Evolutionary conservation across 1,139 yeast genomes (phyloP), one percentile per base, ranked within the genome.

Genomic region (Kurtzmaniella quercitrusa): DNA sequence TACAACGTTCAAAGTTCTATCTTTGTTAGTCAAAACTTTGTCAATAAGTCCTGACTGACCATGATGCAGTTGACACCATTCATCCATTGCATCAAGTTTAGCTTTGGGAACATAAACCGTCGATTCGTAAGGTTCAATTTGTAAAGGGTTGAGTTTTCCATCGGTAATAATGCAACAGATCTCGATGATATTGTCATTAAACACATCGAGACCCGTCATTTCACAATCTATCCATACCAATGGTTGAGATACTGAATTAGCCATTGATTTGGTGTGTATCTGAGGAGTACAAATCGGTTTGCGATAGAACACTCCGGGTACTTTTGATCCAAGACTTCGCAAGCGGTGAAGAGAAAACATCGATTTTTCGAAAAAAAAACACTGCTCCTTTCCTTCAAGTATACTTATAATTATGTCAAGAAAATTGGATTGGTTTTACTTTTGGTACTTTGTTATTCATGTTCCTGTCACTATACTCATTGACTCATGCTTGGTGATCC

Each of bases 121-220:
- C 18, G 89, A 79, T 56, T 91, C 96, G 57, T 81, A 93, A 1
- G 93, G 94, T 2, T 62, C 60, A 20, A 71, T 73, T 45, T 86
- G 95, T 2, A 89, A 64, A 2, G 86, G 53, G 43, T 85, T 77
- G 50, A 93, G 70, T 45, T 87, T 65, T 7, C 86, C 88, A 56
- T 93, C 96, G 1, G 99, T 93, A 40, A 94, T 71, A 33, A 91
- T 67, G 59, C 97, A 89, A 59, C 98, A 89, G 26, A 94, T 82
- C 62, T 94, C 98, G 49, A 94, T 87, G 52, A 94, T 91, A 45
- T 66, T 68, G 55, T 88, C 95, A 5, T 74, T 74, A 44, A 68
- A 61, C 19, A 82, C 81, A 53, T 93, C 85, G 39, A 94, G 68
- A 0, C 99, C 99, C 0, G 99, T 94, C 98, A 94, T 94, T 52